Evolutionary conservation across 129 eudicot species (phyloP).

Genomic region (Flaveria brownii): DNA sequence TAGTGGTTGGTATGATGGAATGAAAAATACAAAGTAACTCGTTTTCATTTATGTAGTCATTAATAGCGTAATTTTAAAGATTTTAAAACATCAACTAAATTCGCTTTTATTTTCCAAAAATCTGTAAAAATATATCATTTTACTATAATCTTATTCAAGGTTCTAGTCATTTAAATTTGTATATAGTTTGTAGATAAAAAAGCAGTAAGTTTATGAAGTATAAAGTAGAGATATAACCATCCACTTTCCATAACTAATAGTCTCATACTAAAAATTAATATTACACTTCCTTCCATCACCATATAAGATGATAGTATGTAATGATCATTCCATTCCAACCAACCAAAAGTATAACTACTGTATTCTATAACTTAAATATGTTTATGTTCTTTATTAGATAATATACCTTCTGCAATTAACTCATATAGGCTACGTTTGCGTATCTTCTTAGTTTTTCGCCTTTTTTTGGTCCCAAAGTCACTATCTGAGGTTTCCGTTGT

Average conservation of each 20-base stretch:
- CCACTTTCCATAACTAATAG: neutral
- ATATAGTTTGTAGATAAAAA: neutral
- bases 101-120: neutral
- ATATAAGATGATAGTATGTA: neutral
- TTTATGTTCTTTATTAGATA: constrained; percentile 5
- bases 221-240: neutral
- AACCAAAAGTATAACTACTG: constrained; percentile 3
- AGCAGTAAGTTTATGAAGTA: neutral
- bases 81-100: neutral
- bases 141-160: neutral
- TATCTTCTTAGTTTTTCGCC: constrained; percentile 44
- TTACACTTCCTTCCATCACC: neutral
- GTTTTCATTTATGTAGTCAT: neutral
- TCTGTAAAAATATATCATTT: neutral
- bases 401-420: constrained; percentile 51
- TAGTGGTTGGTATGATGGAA: neutral
- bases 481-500: constrained; percentile 20
- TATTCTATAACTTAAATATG: neutral
- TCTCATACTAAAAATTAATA: neutral
- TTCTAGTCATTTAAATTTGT: neutral
- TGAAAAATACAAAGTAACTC: neutral
- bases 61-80: neutral
- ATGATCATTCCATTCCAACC: constrained; percentile 8
- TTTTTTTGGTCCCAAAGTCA: constrained; percentile 27
- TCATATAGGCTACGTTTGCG: constrained; percentile 62